Evolutionary conservation across 1,284 basidiomycete species (phyloP).

Genomic region (Apiotrichum porosum): DNA sequence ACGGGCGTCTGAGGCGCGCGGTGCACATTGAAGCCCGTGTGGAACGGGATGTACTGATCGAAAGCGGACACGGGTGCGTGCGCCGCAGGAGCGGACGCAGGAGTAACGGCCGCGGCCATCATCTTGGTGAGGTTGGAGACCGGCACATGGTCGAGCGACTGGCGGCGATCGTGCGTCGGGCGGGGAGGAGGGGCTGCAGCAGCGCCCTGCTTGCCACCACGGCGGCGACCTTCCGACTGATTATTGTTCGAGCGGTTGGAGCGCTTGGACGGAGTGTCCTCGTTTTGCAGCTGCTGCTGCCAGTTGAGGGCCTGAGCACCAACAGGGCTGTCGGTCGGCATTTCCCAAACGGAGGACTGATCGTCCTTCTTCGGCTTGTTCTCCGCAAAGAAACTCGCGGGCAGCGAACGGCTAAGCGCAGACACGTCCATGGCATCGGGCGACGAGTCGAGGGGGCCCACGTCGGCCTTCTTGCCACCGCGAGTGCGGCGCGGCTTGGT

Average conservation of each 20-base stretch:
- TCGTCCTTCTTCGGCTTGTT: not conserved
- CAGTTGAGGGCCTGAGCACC: slow-evolving; percentile 33
- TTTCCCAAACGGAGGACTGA: slow-evolving; percentile 31
- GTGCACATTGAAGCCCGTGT: slow-evolving; percentile 40
- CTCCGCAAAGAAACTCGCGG: slow-evolving; percentile 12
- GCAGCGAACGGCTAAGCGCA: slow-evolving; percentile 10
- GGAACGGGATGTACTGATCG: slow-evolving; percentile 28
- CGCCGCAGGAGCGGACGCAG: not conserved
- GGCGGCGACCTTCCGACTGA: slow-evolving; percentile 10
- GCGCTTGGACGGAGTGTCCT: slow-evolving; percentile 11
- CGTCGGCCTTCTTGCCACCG: slow-evolving; percentile 3
- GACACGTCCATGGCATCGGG: slow-evolving; percentile 4
- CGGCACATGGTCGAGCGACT: slow-evolving; percentile 26
- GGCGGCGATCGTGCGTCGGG: slow-evolving; percentile 21
- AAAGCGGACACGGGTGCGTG: slow-evolving; percentile 25
- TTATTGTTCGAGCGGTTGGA: slow-evolving; percentile 3
- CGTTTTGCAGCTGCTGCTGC: slow-evolving; percentile 37
- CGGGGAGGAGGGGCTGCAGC: slow-evolving; percentile 6
- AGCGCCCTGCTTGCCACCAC: too few relatives aligned
- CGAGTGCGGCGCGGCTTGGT: slow-evolving; percentile 1
- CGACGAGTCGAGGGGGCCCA: not conserved
- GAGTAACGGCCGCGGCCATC: not conserved
- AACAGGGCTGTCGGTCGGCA: slow-evolving; percentile 25
- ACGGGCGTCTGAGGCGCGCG: slow-evolving; percentile 43
- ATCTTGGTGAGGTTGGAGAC: slow-evolving; percentile 7